Conservation (phyloP, 257 asterid species). For the Mitragyna speciosa region DNA sequence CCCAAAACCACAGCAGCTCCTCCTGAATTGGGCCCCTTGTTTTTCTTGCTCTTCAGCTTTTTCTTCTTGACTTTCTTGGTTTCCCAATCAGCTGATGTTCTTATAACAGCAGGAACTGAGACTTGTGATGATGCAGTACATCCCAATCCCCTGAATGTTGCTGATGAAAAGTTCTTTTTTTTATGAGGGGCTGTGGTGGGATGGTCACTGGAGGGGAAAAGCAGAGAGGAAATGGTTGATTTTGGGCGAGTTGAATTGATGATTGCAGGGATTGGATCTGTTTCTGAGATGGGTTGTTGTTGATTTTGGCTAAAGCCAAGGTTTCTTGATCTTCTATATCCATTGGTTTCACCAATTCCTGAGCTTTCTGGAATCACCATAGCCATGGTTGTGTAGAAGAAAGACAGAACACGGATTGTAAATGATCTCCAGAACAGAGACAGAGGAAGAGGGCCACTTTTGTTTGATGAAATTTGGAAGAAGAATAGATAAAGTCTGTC, state of each 20-base stretch:
- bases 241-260: constrained; percentile 44
- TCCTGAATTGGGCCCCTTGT: constrained; percentile 16
- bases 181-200: constrained; percentile 38
- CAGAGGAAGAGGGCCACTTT: constrained; percentile 3
- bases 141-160: constrained; percentile 79
- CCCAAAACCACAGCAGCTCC: constrained; percentile 14
- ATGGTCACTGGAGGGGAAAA: constrained; percentile 38
- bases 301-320: constrained; percentile 27
- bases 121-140: constrained; percentile 89
- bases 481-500: background rate
- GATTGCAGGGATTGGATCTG: constrained; percentile 47
- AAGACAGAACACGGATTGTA: background rate
- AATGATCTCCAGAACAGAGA: constrained; percentile 7
- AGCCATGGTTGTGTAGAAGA: constrained; percentile 13
- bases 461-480: background rate
- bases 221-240: constrained; percentile 70
- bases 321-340: constrained; percentile 58
- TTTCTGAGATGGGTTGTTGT: constrained; percentile 31
- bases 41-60: constrained; percentile 22
- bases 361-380: constrained; percentile 36
- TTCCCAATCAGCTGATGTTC: constrained; percentile 88
- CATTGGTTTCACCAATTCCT: constrained; percentile 39
- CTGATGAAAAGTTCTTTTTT: constrained; percentile 65
- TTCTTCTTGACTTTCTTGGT: constrained; percentile 58
- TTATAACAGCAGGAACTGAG: constrained; percentile 80